A percentile compares a stretch with the other conserved stretches of the same genome.
Conservation (phyloP, 176 grass and related monocot genomes). For the bread wheat (Triticum aestivum) region IWGSC_CS_RefSeq_v2.1 NC_057799.1:120190560-120191059, state of each 20-base stretch:
- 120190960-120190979: neutral
- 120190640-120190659: constrained; percentile 66
- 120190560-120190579: constrained; percentile 73
- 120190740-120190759: constrained; percentile 61
- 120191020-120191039: constrained; percentile 17
- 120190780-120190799: constrained; percentile 73
- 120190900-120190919: neutral
- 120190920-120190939: neutral
- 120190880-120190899: neutral
- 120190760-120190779: constrained; percentile 61
- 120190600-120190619: constrained; percentile 75
- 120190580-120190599: constrained; percentile 58
- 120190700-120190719: constrained; percentile 85
- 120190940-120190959: neutral
- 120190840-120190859: neutral
- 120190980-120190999: neutral
- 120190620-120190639: constrained; percentile 72
- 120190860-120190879: neutral
- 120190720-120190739: constrained; percentile 71
- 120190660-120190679: constrained; percentile 83
- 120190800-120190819: constrained; percentile 87
- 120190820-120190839: constrained; percentile 53
- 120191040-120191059: neutral
- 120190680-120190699: constrained; percentile 82
- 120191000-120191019: neutral